Evolutionary conservation across 495 filamentous ascomycete species (phyloP).

Genomic region (Saxophila tyrrhenica): DNA sequence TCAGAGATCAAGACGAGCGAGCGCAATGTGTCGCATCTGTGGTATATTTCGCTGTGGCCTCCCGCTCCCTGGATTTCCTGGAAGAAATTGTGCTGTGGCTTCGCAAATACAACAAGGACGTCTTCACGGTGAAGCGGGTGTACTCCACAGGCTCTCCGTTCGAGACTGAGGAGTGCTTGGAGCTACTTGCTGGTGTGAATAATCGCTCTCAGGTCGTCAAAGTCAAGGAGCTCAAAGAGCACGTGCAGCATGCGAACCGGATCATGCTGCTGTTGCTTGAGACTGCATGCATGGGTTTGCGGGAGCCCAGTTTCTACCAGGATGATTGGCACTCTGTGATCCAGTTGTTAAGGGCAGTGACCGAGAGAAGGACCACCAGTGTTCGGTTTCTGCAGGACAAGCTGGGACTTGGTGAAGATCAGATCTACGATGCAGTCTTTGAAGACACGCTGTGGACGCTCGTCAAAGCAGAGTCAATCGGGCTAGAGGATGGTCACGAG

Average conservation of each 20-base stretch:
- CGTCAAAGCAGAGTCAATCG: not conserved
- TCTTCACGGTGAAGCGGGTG: not conserved
- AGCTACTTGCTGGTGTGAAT: not conserved
- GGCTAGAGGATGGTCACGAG: not conserved
- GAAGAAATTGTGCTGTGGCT: not conserved
- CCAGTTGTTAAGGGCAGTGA: not conserved
- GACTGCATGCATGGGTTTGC: not conserved
- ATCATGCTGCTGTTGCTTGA: not conserved
- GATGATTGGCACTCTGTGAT: not conserved
- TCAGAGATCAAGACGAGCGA: not conserved
- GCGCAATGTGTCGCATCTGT: not conserved
- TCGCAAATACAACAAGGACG: not conserved
- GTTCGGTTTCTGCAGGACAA: not conserved
- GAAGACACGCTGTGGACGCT: not conserved
- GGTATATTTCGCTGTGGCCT: not conserved
- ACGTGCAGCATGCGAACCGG: not conserved
- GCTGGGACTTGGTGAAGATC: not conserved
- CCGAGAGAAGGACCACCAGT: not conserved
- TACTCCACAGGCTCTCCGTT: not conserved
- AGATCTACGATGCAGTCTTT: not conserved
- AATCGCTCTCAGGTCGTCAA: not conserved
- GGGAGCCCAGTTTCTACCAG: not conserved
- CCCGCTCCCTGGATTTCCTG: not conserved
- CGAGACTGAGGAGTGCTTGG: not conserved
- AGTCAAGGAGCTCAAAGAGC: not conserved